phyloP scores from a whole-genome alignment of 306 rosid genomes.

The Cucurbita moschata region DNA sequence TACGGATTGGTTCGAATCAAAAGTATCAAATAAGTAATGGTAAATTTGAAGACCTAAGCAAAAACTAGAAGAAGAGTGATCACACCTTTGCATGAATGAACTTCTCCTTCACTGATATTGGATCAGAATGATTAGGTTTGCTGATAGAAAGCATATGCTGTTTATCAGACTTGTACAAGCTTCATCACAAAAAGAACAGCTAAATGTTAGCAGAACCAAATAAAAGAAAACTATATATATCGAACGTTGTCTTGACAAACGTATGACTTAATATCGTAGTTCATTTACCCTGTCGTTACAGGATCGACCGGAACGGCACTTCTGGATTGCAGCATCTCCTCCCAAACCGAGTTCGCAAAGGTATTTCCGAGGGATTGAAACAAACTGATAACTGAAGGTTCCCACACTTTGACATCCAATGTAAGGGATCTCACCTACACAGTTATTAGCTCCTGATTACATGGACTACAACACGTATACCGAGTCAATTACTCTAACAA shows the following conservation, averaged over 20 bases:
- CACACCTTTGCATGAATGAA: conserved; percentile 94
- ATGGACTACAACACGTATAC: neutral
- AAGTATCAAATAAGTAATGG: neutral
- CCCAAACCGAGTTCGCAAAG: conserved; percentile 97
- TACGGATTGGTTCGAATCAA: neutral
- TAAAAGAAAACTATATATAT: neutral
- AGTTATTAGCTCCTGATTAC: neutral
- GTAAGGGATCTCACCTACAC: conserved; percentile 92
- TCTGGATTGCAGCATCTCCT: conserved; percentile 90
- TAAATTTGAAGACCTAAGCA: neutral
- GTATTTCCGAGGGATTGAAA: conserved; percentile 96
- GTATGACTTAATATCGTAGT: conserved; percentile 6
- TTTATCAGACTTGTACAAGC: conserved; percentile 67
- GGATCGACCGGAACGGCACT: conserved; percentile 83
- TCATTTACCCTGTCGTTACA: conserved; percentile 69
- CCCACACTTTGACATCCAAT: conserved; percentile 98
- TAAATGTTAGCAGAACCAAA: conserved; percentile 18
- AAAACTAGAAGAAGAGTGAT: neutral
- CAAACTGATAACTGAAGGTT: conserved; percentile 84
- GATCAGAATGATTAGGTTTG: conserved; percentile 76
- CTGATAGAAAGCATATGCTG: conserved; percentile 39
- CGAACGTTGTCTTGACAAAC: conserved; percentile 5
- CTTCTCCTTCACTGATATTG: conserved; percentile 89
- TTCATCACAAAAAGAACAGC: conserved; percentile 28
- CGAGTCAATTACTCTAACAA: neutral